Base-by-base conservation (phyloP, 208 protist genomes). In the Acanthamoeba culbertsoni region DNA sequence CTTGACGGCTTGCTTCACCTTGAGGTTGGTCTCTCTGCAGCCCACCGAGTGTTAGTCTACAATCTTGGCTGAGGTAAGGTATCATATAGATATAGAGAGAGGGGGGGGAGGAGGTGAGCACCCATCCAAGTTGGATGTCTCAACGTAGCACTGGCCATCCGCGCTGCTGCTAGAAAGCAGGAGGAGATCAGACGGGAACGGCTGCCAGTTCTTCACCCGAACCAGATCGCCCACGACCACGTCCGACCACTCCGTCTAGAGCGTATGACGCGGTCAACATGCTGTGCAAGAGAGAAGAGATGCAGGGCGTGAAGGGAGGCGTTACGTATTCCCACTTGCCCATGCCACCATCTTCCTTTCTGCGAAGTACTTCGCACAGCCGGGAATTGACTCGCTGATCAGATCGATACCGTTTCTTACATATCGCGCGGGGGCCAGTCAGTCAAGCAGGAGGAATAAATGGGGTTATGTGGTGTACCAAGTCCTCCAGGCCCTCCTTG, bases 111-210 rank as follows among this genome's bases (percentile, higher is more conserved):
- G 31, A 2, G 42, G 2, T 73, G n/a, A n/a, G n/a, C n/a, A 90
- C 91, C 98, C 98, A 94, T 99, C 98, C 46, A 99, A 94, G 95
- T 98, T 99, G 95, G 98, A 98, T 16, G 98, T 99, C 75, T 98
- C 96, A 51, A 99, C 98, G 95, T 98, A 98, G 71, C 84, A 93
- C 46, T 97, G 96, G 10, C 82, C 40, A 12, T 89, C 94, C 0
- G 93, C 77, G 79, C 96, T 94, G 26, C 97, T 98, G 18, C 96
- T 96, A 2, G 96, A 96, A 26, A 99, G n/a, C 14, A 97, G 96
- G 14, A 99, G 95, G 0, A 98, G 93, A 86, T 99, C 98, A 82
- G 98, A 98, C 51, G 98, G 98, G 51, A 99, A 95, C 35, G 98
- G 96, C 57, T 98, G 97, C 73, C 97, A 92, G 42, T 97, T 90